Percentiles rank a stretch among this genome's conserved stretches.
Conservation (phyloP, 2,329 filamentous ascomycete species). For the Mycogone perniciosa region DNA sequence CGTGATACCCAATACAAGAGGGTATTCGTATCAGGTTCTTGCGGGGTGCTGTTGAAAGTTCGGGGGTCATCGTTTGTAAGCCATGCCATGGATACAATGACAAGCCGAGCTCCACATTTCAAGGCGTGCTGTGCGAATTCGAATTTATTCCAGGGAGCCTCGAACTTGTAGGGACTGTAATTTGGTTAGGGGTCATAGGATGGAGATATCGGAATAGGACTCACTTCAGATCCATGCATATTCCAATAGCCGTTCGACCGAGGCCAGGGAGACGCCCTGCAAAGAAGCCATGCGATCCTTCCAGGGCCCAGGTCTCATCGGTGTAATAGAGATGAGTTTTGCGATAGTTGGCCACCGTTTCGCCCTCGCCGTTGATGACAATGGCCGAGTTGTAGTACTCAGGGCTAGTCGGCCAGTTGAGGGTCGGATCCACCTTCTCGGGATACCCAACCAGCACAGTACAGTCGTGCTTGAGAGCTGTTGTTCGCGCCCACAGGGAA, state of each 20-base stretch:
- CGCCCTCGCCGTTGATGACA: slow-evolving; percentile 51
- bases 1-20: slow-evolving; percentile 70
- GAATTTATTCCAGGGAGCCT: slow-evolving; percentile 33
- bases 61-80: slow-evolving; percentile 51
- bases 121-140: slow-evolving; percentile 52
- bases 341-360: slow-evolving; percentile 55
- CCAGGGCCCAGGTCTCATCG: slow-evolving; percentile 56
- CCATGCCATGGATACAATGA: slow-evolving; percentile 75
- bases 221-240: slow-evolving; percentile 60
- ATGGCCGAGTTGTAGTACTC: slow-evolving; percentile 52
- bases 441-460: slow-evolving; percentile 68
- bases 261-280: slow-evolving; percentile 38
- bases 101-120: slow-evolving; percentile 49
- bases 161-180: slow-evolving; percentile 30
- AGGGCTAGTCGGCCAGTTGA: slow-evolving; percentile 43
- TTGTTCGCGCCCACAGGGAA: slow-evolving; percentile 63
- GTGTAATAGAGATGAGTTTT: slow-evolving; percentile 55
- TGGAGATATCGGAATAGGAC: slow-evolving; percentile 13
- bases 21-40: slow-evolving; percentile 65
- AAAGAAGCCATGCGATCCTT: slow-evolving; percentile 47
- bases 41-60: slow-evolving; percentile 39
- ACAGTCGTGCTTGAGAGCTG: slow-evolving; percentile 60
- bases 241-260: slow-evolving; percentile 50
- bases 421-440: slow-evolving; percentile 52
- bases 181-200: neutral